Percentiles rank a stretch among this genome's conserved stretches.
Evolutionary conservation across 2,329 filamentous ascomycete genomes (phyloP).

Genomic region (Penicillium sp.): DNA sequence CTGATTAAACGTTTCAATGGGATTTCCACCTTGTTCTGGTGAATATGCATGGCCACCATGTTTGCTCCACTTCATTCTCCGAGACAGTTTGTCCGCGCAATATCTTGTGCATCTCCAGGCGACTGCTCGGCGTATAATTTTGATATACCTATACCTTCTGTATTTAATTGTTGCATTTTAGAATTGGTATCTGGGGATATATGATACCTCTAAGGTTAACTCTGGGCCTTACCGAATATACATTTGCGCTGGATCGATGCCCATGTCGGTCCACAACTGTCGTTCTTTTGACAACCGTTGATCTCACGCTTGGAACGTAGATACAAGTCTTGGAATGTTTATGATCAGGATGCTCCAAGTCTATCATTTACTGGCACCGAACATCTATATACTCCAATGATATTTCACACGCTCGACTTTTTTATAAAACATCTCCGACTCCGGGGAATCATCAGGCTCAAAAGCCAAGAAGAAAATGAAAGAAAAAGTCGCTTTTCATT

Average conservation of each 20-base stretch:
- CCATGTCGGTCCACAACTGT: background rate
- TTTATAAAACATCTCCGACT: background rate
- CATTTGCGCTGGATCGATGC: background rate
- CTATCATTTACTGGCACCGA: background rate
- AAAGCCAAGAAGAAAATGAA: background rate
- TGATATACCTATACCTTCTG: background rate
- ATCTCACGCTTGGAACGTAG: background rate
- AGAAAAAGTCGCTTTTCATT: background rate
- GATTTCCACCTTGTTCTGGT: background rate
- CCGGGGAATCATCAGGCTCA: slow-evolving; percentile 16
- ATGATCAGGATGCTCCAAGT: background rate
- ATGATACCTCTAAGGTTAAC: background rate
- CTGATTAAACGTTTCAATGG: background rate
- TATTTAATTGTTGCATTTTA: background rate
- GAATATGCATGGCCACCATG: background rate
- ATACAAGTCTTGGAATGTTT: too few species aligned
- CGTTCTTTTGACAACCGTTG: background rate
- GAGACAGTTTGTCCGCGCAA: background rate
- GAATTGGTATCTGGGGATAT: background rate
- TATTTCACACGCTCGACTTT: background rate
- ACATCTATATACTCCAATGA: background rate
- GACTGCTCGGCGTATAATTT: background rate
- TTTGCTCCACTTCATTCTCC: background rate
- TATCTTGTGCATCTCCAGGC: background rate
- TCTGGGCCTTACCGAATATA: background rate